Evolutionary conservation across 805 yeast species (phyloP).

Genomic region (Yarrowia sp.): DNA sequence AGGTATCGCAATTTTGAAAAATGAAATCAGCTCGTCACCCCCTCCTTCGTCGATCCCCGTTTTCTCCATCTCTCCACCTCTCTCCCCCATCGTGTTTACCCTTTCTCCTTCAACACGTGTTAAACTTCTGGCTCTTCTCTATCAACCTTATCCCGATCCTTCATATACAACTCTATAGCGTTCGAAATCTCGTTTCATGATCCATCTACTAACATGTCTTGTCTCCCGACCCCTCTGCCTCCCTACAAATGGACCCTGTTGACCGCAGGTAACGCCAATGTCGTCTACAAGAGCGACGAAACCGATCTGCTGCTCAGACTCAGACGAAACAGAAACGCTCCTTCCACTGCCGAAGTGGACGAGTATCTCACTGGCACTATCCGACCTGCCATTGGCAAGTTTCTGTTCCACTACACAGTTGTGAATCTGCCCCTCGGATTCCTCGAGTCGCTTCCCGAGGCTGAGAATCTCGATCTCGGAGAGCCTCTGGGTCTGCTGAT

Average conservation of each 20-base stretch:
- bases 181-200: slow-evolving; percentile 1
- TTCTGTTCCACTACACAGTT: slow-evolving; percentile 8
- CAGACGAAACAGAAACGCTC: slow-evolving; percentile 15
- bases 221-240: slow-evolving; percentile 5
- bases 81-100: neutral
- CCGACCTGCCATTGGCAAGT: slow-evolving; percentile 5
- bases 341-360: slow-evolving; percentile 28
- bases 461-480: slow-evolving; percentile 9
- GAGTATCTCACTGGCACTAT: slow-evolving; percentile 10
- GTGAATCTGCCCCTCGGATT: slow-evolving; percentile 18
- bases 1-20: neutral
- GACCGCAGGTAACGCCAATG: slow-evolving; percentile 36
- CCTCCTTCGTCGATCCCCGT: neutral
- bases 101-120: neutral
- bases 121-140: slow-evolving; percentile 7
- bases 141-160: slow-evolving; percentile 11
- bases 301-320: slow-evolving; percentile 5
- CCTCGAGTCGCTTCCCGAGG: slow-evolving; percentile 21
- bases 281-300: slow-evolving; percentile 8
- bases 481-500: slow-evolving; percentile 33
- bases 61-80: neutral
- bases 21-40: neutral
- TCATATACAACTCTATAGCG: slow-evolving; percentile 31
- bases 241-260: slow-evolving; percentile 28
- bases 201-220: slow-evolving; percentile 3